Conservation (phyloP, 2,329 filamentous ascomycete species). For the Hymenoscyphus infarciens region DNA sequence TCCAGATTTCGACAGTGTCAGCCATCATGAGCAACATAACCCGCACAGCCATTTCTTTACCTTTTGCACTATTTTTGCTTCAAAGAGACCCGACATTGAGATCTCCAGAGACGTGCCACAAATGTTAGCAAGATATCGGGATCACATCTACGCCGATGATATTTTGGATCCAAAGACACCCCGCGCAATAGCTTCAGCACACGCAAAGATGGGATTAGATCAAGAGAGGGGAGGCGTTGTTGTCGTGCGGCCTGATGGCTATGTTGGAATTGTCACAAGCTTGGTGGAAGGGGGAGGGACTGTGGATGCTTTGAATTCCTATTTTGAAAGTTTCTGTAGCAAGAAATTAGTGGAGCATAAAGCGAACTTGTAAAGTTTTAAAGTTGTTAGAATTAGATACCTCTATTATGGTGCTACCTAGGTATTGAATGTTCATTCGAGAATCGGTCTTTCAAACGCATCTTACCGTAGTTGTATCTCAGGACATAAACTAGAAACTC, state of each 20-base stretch:
- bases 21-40: conserved; percentile 77
- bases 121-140: conserved; percentile 69
- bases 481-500: too few relatives aligned
- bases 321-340: conserved; percentile 71
- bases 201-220: conserved; percentile 81
- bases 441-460: neutral
- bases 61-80: conserved; percentile 71
- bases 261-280: conserved; percentile 72
- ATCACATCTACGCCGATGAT: conserved; percentile 86
- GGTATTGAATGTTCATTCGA: neutral
- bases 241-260: conserved; percentile 82
- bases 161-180: conserved; percentile 68
- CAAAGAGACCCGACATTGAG: conserved; percentile 65
- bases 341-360: conserved; percentile 49
- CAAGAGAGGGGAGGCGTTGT: conserved; percentile 73
- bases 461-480: too few relatives aligned
- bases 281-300: conserved; percentile 75
- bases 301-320: conserved; percentile 75
- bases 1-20: conserved; percentile 57
- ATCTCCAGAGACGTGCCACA: conserved; percentile 68
- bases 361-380: conserved; percentile 22
- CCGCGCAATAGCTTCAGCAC: conserved; percentile 68
- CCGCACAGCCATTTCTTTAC: conserved; percentile 83
- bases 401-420: too few relatives aligned
- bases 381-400: neutral